Evolutionary conservation across 2,329 filamentous ascomycete species (phyloP), one percentile per base, ranked within the genome.

Genomic region (Aspergillus fumigatus): DNA sequence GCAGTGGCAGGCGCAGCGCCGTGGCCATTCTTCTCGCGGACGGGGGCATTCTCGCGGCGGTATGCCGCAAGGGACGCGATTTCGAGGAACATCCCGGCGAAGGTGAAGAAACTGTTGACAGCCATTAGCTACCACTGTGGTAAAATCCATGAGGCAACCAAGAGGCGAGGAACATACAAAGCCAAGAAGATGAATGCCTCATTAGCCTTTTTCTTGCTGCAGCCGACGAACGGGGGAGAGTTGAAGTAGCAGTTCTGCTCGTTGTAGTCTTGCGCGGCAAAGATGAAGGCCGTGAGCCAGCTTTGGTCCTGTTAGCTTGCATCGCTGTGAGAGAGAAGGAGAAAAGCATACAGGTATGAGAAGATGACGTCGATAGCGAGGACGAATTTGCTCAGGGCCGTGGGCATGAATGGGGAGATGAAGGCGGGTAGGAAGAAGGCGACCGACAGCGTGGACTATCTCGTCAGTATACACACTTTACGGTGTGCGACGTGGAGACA

Each of bases 231-330:
- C 1, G 67, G 65, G 1, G 77, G 76, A 3, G 70, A 58, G 50
- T 69, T 64, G 27, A 59, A 43, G 52, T 35, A 58, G 64, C 76
- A 78, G 35, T 63, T 43, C 17, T 62, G 43, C 51, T 60, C 55
- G 61, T 69, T 66, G 62, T 79, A 80, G 70, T 78, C 76, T 65
- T 79, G 72, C 4, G 77, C 73, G 1, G 76, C 63, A 67, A 80
- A 79, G 62, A 80, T 76, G 64, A 79, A 79, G 19, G 75, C 69
- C 1, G 77, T 79, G 64, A 80, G 71, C 77, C 77, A 80, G 29
- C 74, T 76, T 50, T 14, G 10, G 11, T 43, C 51, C 49, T 51
- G 51, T 60, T 51, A 57, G 50, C 10, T 40, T 29, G 43, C 19
- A 17, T 3, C 26, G 47, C 5, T n/a, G 48, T 17, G 27, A 47